A percentile compares a stretch with the other conserved stretches of the same genome.
Conservation (phyloP, 441 rosid genomes). For the Syzygium syzygioides region DNA sequence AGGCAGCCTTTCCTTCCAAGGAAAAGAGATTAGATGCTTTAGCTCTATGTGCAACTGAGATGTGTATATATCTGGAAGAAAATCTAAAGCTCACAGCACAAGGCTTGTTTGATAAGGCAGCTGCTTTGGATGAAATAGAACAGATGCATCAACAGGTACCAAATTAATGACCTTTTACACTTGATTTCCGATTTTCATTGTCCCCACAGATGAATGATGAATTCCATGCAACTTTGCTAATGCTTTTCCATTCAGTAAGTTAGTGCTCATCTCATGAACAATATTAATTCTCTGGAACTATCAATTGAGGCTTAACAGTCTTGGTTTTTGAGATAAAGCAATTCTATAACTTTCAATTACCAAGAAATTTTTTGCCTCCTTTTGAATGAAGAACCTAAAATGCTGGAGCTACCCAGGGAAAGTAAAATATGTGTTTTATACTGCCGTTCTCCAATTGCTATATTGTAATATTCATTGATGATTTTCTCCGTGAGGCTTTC, state of each 20-base stretch:
- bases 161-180: background rate
- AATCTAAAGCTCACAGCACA: conserved; percentile 85
- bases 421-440: background rate
- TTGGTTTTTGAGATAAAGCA: background rate
- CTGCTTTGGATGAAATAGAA: conserved; percentile 79
- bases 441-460: background rate
- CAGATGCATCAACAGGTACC: conserved; percentile 94
- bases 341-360: background rate
- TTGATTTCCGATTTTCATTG: background rate
- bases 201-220: background rate
- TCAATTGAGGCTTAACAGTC: background rate
- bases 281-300: background rate
- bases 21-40: conserved; percentile 94
- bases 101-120: conserved; percentile 73
- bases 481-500: background rate
- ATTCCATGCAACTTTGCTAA: background rate
- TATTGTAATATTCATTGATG: background rate
- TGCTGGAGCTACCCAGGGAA: background rate
- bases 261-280: background rate
- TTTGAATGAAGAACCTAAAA: background rate
- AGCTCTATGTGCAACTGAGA: conserved; percentile 62
- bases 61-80: conserved; percentile 85
- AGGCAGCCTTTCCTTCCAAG: conserved; percentile 94
- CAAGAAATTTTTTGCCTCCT: background rate
- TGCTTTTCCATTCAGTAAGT: background rate